Percentiles rank a stretch among this genome's conserved stretches.
phyloP scores from a whole-genome alignment of 192 early-diverging fungal genomes.

The Entrophospora sp. region DNA sequence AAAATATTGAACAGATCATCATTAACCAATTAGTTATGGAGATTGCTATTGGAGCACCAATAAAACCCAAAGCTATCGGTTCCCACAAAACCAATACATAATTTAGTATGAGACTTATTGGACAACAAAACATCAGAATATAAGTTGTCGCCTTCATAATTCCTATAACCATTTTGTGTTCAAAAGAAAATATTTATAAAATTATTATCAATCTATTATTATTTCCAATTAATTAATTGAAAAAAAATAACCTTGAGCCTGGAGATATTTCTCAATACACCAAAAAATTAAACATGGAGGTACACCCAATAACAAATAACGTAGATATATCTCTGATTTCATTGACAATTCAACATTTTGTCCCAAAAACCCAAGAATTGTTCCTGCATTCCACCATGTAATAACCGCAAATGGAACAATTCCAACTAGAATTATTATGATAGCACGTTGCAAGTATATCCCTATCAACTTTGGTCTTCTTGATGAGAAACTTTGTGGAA shows the following conservation, averaged over 20 bases:
- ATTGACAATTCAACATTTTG: conserved; percentile 66
- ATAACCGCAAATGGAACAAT: conserved; percentile 62
- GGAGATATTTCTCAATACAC: conserved; percentile 76
- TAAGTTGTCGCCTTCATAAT: conserved; percentile 75
- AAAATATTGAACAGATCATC: conserved; percentile 52
- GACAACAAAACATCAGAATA: conserved; percentile 60
- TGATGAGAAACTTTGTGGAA: conserved; percentile 63
- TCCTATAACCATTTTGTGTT: conserved; percentile 7
- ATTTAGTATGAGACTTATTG: conserved; percentile 66
- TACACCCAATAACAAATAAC: conserved; percentile 59
- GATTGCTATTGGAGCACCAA: conserved; percentile 79
- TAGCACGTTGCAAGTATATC: conserved; percentile 69
- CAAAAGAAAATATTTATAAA: not conserved
- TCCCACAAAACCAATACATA: conserved; percentile 75
- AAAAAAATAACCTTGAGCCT: conserved; percentile 60
- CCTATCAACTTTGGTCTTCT: conserved; percentile 59
- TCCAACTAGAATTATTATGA: conserved; percentile 63
- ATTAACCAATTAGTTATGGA: conserved; percentile 70
- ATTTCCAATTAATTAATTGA: too few species aligned
- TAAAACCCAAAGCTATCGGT: conserved; percentile 58
- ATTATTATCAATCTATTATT: not conserved
- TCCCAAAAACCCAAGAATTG: conserved; percentile 55
- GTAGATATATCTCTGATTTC: conserved; percentile 60
- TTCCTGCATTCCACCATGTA: conserved; percentile 57
- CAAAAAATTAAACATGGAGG: conserved; percentile 76